Base-by-base conservation (phyloP, 139 green algal genomes). In the Bryopsis sp. region DNA sequence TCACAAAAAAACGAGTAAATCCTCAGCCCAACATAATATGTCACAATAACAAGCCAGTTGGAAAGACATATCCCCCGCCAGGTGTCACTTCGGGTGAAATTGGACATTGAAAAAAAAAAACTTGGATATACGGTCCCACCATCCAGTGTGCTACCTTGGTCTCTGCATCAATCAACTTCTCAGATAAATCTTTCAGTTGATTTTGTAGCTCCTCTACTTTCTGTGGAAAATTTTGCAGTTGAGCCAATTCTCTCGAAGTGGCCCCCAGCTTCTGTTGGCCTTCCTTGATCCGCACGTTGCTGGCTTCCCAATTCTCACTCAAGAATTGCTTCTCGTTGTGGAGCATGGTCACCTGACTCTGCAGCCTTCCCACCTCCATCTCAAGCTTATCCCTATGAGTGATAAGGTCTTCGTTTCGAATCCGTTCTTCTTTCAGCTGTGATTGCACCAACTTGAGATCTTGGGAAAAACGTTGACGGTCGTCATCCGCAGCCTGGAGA, bases 281-380 rank as follows among this genome's bases (percentile, higher is more conserved):
- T 61, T 61, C 50, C 19, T 61, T 15, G 6, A 32, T 8, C 5
- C 33, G 31, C 19, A 8, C 19, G 15, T 28, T 61, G 15, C 24
- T 26, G 31, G 8, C 19, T 8, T 33, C 8, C 6, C 31, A 26
- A 35, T 26, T 28, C 24, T 61, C 24, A 26, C 33, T 61, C 8
- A 61, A 28, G 19, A 61, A 61, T 26, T 61, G 15, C 50, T 61
- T 61, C 50, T 61, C 50, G 33, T 61, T 61, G 31, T 28, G 6
- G 24, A 61, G 24, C 33, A 26, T 26, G 33, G 50, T 61, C 31
- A 61, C 33, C 8, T 22, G 31, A 15, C 15, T 11, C 43, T 50
- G 11, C 43, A 15, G 15, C 11, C 43, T 50, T 50, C 43, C 43
- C 19, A 26, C 43, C 19, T 50, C 43, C 15, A 50, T 50, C 19